phyloP scores from a whole-genome alignment of 2,329 filamentous ascomycete genomes.

The Seiridium unicorne region DNA sequence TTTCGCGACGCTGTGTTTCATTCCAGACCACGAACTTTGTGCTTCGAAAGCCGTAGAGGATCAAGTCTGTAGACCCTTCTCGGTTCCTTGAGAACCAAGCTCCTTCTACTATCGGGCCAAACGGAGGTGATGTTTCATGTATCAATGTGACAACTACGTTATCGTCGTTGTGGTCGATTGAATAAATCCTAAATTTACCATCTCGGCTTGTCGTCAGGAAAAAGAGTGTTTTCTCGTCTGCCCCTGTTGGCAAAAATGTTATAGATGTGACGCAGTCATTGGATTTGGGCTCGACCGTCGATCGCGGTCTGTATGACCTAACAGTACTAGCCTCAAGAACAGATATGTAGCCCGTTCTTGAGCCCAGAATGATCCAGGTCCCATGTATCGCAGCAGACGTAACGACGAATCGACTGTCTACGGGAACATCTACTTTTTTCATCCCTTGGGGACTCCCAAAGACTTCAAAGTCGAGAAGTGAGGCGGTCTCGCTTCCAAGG shows the following conservation, averaged over 20 bases:
- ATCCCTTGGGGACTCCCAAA: constrained; percentile 21
- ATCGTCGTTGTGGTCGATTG: constrained; percentile 27
- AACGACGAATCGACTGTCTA: constrained; percentile 49
- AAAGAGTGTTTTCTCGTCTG: constrained; percentile 30
- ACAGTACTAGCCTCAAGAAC: constrained; percentile 25
- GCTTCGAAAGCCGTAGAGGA: constrained; percentile 79
- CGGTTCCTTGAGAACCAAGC: constrained; percentile 52
- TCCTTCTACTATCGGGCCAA: constrained; percentile 76
- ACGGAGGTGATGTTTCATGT: constrained; percentile 67
- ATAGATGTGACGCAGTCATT: constrained; percentile 71
- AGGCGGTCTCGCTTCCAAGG: constrained; percentile 42
- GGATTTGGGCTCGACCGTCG: constrained; percentile 37
- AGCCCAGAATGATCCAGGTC: constrained; percentile 50
- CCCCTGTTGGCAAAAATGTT: constrained; percentile 50
- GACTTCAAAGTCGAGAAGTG: constrained; percentile 37
- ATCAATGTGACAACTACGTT: constrained; percentile 43
- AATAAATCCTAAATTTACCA: constrained; percentile 69
- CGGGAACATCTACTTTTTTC: constrained; percentile 29
- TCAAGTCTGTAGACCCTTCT: constrained; percentile 48
- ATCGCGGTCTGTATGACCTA: constrained; percentile 24
- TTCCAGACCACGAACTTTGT: constrained; percentile 83
- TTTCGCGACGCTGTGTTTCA: constrained; percentile 65
- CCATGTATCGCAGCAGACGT: constrained; percentile 43
- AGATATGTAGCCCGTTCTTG: constrained; percentile 49
- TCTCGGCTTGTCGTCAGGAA: constrained; percentile 76